Percentiles rank a stretch among this genome's conserved stretches.
Evolutionary conservation across 2,329 filamentous ascomycete genomes (phyloP).

Genomic region (Neofusicoccum laricinum): DNA sequence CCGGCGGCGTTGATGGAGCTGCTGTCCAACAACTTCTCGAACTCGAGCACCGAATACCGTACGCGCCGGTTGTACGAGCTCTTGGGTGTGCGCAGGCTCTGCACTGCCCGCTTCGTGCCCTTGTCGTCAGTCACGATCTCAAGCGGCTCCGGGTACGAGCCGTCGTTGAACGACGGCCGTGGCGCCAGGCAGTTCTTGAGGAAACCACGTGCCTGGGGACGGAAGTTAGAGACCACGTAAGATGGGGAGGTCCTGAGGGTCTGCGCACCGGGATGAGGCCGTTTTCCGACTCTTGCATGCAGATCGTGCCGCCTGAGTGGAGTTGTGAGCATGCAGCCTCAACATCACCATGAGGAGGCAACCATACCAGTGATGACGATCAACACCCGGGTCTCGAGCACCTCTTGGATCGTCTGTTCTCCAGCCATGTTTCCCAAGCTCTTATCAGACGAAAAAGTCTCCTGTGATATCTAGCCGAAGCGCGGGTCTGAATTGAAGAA

Average conservation of each 20-base stretch:
- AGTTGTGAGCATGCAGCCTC: not conserved
- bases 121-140: conserved; percentile 54
- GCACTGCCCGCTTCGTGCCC: conserved; percentile 52
- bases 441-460: not conserved
- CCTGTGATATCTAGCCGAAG: not conserved
- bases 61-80: conserved; percentile 79
- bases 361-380: conserved; percentile 77
- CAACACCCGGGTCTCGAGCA: conserved; percentile 75
- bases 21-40: conserved; percentile 79
- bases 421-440: not conserved
- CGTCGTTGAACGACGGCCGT: conserved; percentile 82
- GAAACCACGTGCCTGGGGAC: conserved; percentile 58
- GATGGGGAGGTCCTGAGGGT: not conserved
- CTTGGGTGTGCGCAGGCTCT: conserved; percentile 73
- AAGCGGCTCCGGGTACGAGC: conserved; percentile 55
- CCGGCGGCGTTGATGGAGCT: conserved; percentile 83
- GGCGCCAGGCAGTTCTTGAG: conserved; percentile 78
- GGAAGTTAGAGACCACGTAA: not conserved
- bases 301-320: conserved; percentile 68
- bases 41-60: conserved; percentile 81
- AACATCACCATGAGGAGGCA: not conserved
- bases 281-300: conserved; percentile 78
- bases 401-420: not conserved
- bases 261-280: conserved; percentile 70
- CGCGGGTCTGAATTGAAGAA: not conserved